phyloP scores from a whole-genome alignment of 768 basidiomycete species.

The Panaeolus papilionaceus region DNA sequence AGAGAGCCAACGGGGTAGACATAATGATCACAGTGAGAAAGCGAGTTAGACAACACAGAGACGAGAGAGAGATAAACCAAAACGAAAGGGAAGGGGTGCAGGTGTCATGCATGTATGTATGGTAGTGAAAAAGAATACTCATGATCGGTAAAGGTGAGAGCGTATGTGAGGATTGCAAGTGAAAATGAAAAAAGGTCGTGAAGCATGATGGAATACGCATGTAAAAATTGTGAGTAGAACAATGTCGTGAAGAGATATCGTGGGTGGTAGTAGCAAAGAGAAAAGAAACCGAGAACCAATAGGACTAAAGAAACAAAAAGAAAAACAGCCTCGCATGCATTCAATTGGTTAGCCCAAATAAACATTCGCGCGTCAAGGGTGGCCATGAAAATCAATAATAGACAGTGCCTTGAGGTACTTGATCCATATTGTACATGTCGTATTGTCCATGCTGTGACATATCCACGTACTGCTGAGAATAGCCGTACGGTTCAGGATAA shows the following conservation, averaged over 20 bases:
- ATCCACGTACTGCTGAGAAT: slow-evolving; percentile 67
- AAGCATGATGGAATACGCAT: slow-evolving; percentile 31
- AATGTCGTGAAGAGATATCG: slow-evolving; percentile 21
- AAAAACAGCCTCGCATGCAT: slow-evolving; percentile 12
- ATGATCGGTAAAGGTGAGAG: slow-evolving; percentile 5
- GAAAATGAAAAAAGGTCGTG: slow-evolving; percentile 24
- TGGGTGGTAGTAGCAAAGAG: slow-evolving; percentile 6
- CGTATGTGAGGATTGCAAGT: slow-evolving; percentile 26
- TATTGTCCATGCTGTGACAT: slow-evolving; percentile 69
- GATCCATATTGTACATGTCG: slow-evolving; percentile 68
- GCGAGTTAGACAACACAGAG: slow-evolving; percentile 13
- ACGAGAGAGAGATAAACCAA: slow-evolving; percentile 13
- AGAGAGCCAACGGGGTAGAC: slow-evolving; percentile 8
- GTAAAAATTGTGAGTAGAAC: slow-evolving; percentile 27
- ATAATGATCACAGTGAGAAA: slow-evolving; percentile 14
- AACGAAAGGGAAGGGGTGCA: not conserved
- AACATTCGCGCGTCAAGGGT: slow-evolving; percentile 20
- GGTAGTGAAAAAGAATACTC: slow-evolving; percentile 7
- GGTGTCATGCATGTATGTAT: slow-evolving; percentile 6
- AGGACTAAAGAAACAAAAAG: slow-evolving; percentile 27
- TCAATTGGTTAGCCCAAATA: slow-evolving; percentile 23
- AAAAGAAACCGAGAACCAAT: slow-evolving; percentile 29
- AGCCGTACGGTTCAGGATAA: slow-evolving; percentile 73
- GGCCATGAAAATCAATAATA: slow-evolving; percentile 58
- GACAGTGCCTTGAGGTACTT: slow-evolving; percentile 53